phyloP scores from a whole-genome alignment of 73 alveolate species.

The Paramecium caudatum region DNA sequence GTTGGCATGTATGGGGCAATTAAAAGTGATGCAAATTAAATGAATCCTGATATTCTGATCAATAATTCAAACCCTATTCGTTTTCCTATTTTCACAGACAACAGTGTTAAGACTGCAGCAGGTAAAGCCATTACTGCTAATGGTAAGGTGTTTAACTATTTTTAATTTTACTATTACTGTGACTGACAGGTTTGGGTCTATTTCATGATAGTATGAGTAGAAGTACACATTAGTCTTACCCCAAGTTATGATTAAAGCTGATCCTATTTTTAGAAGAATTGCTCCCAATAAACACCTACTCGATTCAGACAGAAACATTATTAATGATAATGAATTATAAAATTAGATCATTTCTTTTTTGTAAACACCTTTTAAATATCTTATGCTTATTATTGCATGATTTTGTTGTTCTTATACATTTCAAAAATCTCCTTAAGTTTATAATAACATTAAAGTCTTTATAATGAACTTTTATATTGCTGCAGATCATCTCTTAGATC shows the following conservation, averaged over 20 bases:
- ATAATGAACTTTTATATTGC: neutral
- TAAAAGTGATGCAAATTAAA: slow-evolving; percentile 18
- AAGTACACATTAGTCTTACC: slow-evolving; percentile 51
- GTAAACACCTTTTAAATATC: neutral
- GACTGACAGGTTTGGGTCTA: slow-evolving; percentile 9
- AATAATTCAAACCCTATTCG: neutral
- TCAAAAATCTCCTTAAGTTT: neutral
- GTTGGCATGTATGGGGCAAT: slow-evolving; percentile 50
- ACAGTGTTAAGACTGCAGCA: slow-evolving; percentile 11
- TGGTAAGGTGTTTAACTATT: slow-evolving; percentile 40
- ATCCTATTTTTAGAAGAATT: slow-evolving; percentile 18
- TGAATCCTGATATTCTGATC: neutral
- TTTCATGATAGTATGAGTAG: slow-evolving; percentile 26
- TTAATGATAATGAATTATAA: neutral
- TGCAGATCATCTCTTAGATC: slow-evolving; percentile 12
- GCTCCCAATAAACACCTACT: slow-evolving; percentile 23
- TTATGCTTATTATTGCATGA: neutral
- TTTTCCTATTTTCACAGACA: slow-evolving; percentile 34
- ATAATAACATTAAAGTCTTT: neutral
- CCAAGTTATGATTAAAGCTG: slow-evolving; percentile 41
- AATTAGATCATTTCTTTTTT: slow-evolving; percentile 18
- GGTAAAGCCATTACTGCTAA: slow-evolving; percentile 52
- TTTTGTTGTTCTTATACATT: neutral
- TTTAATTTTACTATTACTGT: neutral
- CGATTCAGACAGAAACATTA: slow-evolving; percentile 13